Evolutionary conservation across 208 protist species (phyloP).

Genomic region (Herpetomonas samuelpessoai): DNA sequence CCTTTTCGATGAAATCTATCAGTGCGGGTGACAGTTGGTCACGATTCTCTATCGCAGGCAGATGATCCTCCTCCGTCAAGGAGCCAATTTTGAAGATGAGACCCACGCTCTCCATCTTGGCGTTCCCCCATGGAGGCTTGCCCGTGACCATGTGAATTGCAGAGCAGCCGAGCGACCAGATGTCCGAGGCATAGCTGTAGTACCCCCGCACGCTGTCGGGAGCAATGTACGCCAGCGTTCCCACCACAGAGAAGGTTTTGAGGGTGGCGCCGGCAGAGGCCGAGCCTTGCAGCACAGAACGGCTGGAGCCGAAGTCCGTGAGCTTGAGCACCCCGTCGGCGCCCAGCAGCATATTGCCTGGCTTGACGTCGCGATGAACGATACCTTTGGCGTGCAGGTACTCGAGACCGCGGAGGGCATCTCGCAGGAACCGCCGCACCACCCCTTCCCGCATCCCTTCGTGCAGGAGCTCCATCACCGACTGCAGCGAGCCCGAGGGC

Average conservation of each 20-base stretch:
- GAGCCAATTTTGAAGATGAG: conserved; percentile 11
- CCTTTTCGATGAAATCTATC: conserved; percentile 1
- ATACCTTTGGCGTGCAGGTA: conserved; percentile 5
- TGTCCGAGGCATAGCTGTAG: conserved; percentile 7
- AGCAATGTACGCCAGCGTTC: conserved; percentile 7
- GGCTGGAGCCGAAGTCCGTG: conserved; percentile 4
- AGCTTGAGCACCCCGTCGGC: conserved; percentile 1
- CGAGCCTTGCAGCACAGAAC: not conserved
- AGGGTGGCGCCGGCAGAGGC: conserved; percentile 5
- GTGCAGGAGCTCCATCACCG: not conserved
- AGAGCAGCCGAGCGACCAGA: conserved; percentile 10
- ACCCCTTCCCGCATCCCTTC: not conserved
- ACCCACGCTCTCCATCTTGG: not conserved
- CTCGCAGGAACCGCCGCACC: conserved; percentile 7
- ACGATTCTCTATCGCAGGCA: not conserved
- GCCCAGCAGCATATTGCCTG: conserved; percentile 3
- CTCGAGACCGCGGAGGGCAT: conserved; percentile 11
- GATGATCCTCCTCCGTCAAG: conserved; percentile 3
- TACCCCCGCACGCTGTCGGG: not conserved
- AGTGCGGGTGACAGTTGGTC: not conserved
- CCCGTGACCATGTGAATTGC: conserved; percentile 7
- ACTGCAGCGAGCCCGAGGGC: conserved; percentile 9
- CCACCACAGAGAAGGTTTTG: conserved; percentile 12
- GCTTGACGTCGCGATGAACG: conserved; percentile 8
- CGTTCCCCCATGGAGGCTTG: conserved; percentile 2